These are phyloP conservation scores for Pilatotrama ljubarskyi DNA, from an alignment of 768 basidiomycete species.

Conservation along the genomic window DNA sequence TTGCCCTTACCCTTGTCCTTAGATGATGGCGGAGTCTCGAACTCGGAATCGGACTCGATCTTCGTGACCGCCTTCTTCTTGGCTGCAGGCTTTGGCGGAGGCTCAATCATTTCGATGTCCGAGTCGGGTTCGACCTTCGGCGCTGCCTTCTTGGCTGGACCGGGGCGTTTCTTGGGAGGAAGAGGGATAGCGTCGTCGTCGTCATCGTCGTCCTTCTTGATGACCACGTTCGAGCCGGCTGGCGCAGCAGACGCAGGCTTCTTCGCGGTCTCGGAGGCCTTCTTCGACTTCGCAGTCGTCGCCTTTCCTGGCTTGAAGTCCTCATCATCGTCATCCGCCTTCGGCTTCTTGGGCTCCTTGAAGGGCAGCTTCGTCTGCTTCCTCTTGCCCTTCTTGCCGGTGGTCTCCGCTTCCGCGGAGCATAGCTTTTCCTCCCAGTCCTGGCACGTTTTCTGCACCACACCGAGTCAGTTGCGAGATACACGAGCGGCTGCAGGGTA, in stretches of 20 bases:
- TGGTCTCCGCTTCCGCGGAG: conserved; percentile 41
- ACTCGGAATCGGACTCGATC: conserved; percentile 44
- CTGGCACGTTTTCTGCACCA: conserved; percentile 39
- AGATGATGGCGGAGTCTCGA: conserved; percentile 32
- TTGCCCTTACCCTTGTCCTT: conserved; percentile 48
- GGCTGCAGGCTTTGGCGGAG: conserved; percentile 39
- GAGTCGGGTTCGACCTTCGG: conserved; percentile 47
- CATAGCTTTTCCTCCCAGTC: conserved; percentile 46
- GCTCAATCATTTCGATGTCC: conserved; percentile 44
- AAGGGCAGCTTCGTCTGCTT: conserved; percentile 57
- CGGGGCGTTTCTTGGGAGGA: conserved; percentile 41
- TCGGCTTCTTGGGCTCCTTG: conserved; percentile 43
- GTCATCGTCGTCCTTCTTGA: conserved; percentile 50
- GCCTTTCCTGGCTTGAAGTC: conserved; percentile 58
- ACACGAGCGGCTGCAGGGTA: not conserved
- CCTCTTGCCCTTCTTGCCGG: conserved; percentile 52
- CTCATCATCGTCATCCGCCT: conserved; percentile 45
- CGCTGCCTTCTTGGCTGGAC: conserved; percentile 43
- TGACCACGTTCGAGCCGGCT: conserved; percentile 47
- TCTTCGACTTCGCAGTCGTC: conserved; percentile 38
- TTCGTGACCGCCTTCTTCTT: conserved; percentile 37
- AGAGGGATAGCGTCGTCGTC: conserved; percentile 28
- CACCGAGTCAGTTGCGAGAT: conserved; percentile 2
- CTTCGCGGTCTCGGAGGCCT: conserved; percentile 33
- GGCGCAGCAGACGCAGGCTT: conserved; percentile 33